Conservation (phyloP, 2,329 filamentous ascomycete genomes). For the Aspergillus hortae region DNA sequence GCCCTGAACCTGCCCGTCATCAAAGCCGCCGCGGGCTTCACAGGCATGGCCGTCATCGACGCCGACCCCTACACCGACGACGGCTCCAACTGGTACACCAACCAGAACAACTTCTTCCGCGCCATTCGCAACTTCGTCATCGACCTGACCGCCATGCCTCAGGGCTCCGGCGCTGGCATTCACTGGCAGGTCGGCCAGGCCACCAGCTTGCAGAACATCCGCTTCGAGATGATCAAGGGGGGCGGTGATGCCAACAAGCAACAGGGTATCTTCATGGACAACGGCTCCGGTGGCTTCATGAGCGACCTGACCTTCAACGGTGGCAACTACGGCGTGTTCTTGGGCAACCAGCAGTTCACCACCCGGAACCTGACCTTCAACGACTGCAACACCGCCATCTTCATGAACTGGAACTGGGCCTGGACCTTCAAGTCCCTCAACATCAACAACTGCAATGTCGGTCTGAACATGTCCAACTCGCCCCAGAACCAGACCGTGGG, state of each 20-base stretch:
- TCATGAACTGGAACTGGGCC: slow-evolving; percentile 89
- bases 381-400: slow-evolving; percentile 75
- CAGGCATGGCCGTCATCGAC: slow-evolving; percentile 85
- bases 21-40: slow-evolving; percentile 68
- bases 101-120: slow-evolving; percentile 81
- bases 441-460: slow-evolving; percentile 72
- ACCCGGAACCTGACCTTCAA: slow-evolving; percentile 80
- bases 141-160: slow-evolving; percentile 65
- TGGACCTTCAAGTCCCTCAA: slow-evolving; percentile 75
- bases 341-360: slow-evolving; percentile 86
- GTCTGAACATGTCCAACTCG: slow-evolving; percentile 72
- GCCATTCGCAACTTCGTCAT: slow-evolving; percentile 79
- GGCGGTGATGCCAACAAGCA: slow-evolving; percentile 63
- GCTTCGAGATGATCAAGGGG: slow-evolving; percentile 73
- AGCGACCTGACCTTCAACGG: slow-evolving; percentile 79
- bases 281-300: slow-evolving; percentile 81
- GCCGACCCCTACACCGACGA: slow-evolving; percentile 73
- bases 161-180: slow-evolving; percentile 63
- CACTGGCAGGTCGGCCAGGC: slow-evolving; percentile 87
- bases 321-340: slow-evolving; percentile 71
- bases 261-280: slow-evolving; percentile 79
- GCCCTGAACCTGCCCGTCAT: slow-evolving; percentile 67
- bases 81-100: slow-evolving; percentile 72
- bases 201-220: slow-evolving; percentile 74
- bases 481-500: slow-evolving; percentile 71